phyloP scores from a whole-genome alignment of 202 grass and related monocot genomes.

The Brachypodium distachyon region DNA sequence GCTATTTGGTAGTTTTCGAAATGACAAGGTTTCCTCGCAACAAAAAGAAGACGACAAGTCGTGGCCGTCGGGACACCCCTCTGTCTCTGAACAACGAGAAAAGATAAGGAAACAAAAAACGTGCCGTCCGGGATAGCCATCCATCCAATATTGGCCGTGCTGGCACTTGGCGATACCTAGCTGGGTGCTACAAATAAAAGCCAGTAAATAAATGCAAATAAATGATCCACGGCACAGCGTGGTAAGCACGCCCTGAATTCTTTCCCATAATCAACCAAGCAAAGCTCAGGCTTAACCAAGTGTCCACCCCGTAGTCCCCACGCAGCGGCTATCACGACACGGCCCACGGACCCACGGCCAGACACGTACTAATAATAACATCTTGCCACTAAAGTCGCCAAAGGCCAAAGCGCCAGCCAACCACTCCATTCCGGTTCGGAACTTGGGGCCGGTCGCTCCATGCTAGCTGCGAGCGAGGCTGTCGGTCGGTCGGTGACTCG shows the following conservation, averaged over 20 bases:
- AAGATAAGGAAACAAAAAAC: neutral
- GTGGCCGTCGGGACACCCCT: too few species aligned
- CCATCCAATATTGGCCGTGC: too few species aligned
- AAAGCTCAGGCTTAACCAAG: neutral
- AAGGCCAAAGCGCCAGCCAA: too few species aligned
- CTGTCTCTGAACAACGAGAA: neutral
- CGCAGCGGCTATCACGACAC: too few species aligned
- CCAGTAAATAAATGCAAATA: too few species aligned
- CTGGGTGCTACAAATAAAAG: too few species aligned
- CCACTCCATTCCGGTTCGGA: neutral
- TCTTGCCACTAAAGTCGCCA: too few species aligned
- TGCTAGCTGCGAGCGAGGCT: neutral
- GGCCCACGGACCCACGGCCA: neutral
- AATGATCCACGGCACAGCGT: neutral
- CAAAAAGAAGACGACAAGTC: too few species aligned
- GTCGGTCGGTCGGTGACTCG: neutral
- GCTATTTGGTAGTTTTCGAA: too few species aligned
- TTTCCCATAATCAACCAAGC: neutral
- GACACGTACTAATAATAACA: constrained; percentile 1
- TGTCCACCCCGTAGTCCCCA: neutral
- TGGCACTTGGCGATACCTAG: too few species aligned
- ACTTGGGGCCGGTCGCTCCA: too few species aligned
- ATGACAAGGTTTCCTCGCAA: too few species aligned
- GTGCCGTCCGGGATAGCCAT: neutral
- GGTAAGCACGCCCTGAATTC: neutral